A percentile compares a stretch with the other conserved stretches of the same genome.
Evolutionary conservation across 441 rosid species (phyloP).

Genomic region (Gossypium armourianum): DNA sequence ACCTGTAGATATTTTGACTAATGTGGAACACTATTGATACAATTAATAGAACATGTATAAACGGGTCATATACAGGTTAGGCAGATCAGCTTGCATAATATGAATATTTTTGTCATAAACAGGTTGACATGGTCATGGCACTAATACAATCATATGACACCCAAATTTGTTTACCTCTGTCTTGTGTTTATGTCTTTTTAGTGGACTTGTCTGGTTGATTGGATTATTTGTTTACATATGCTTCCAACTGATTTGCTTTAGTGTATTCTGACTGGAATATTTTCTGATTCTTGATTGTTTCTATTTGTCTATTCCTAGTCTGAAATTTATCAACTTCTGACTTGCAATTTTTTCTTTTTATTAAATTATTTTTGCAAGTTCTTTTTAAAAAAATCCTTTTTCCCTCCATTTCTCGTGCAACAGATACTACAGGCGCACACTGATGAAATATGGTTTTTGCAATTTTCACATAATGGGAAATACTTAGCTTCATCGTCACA

Average conservation of each 20-base stretch:
- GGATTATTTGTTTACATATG: background rate
- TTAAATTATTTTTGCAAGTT: background rate
- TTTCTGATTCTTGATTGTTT: background rate
- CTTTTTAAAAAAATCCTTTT: background rate
- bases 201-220: background rate
- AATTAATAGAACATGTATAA: background rate
- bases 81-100: background rate
- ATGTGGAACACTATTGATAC: background rate
- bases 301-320: background rate
- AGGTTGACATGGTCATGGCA: background rate
- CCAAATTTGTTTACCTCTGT: background rate
- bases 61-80: background rate
- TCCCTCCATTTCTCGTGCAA: slow-evolving; percentile 11
- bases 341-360: background rate
- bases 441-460: slow-evolving; percentile 65
- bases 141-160: background rate
- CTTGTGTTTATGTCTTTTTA: background rate
- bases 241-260: background rate
- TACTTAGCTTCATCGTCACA: slow-evolving; percentile 59
- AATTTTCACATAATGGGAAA: slow-evolving; percentile 64
- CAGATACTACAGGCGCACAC: slow-evolving; percentile 52
- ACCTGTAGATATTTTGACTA: background rate
- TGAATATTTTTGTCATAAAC: background rate
- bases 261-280: slow-evolving; percentile 1
- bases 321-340: background rate